Base-by-base conservation (phyloP, 2,329 filamentous ascomycete genomes). In the Claviceps digitariae region DNA sequence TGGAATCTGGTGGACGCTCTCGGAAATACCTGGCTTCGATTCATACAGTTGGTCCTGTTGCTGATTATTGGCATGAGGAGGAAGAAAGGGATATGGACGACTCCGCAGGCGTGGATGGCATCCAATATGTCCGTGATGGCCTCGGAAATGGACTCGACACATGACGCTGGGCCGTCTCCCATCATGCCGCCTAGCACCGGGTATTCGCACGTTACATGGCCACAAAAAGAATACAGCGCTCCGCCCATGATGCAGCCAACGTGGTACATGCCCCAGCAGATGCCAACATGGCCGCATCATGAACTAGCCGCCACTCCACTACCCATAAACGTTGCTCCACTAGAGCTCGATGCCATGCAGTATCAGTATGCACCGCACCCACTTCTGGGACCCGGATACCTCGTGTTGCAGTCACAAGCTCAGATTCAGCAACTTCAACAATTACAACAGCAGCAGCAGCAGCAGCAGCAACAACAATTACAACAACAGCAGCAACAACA, bases 71-170 rank as follows among this genome's bases (percentile, higher is more conserved):
- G 54, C 29, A 55, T 55, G 38, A 45, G 54, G 34, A 48, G 45
- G 43, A 53, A 27, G 29, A 53, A 55, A 25, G 54, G 54, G 20
- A 50, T 55, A 21, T 55, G 54, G 54, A 55, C 54, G 34, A 55
- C 48, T 3, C 51, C 53, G 17, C 54, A 52, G 29, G 10, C 48
- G 17, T 53, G 51, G 48, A 51, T 49, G 51, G 13, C 43, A 9
- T 51, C 25, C 29, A 38, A 40, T 20, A 23, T 44, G 15, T 49
- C 51, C 10, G 41, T 21, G 15, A 17, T 34, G 29, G 45, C 43
- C 3, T 50, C 51, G 8, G 51, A 52, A 34, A 51, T 55, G 51
- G 48, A 48, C 2, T 49, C 54, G 31, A 45, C 54, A 6, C 25
- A 44, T n/a, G 52, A 43, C 5, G 27, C 31, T 6, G 48, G 40